Evolutionary conservation across 352 stramenopile genomes (phyloP), one percentile per base, ranked within the genome.

Genomic region (Pythium vanterpoolii): DNA sequence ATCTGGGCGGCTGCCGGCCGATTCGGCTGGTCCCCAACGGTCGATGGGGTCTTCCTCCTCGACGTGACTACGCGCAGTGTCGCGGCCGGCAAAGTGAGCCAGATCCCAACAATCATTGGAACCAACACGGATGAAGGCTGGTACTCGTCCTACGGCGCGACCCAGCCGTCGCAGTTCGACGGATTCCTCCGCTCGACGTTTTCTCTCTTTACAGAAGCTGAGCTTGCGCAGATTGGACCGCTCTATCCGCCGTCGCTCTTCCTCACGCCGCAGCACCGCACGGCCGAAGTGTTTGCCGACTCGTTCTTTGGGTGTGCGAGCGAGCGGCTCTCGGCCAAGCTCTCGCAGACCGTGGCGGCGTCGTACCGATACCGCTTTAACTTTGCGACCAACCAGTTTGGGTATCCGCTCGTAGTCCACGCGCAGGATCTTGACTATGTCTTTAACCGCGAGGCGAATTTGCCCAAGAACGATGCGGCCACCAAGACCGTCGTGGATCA

Each of bases 361-460:
- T 56, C 56, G 13, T 63, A 56, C 46, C 56, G 46, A 1, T 63
- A 63, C 44, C 56, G 56, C 26, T 63, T 63, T 33, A 63, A 63
- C 56, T 51, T 31, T 14, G 4, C 34, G 1, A 23, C 26, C 4
- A 44, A 31, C 14, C 24, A 24, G n/a, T 30, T 51, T 24, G 56
- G 56, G 2, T 3, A 10, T 5, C 45, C 45, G 27, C 56, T 63
- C 23, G 36, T 34, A 18, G 14, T 56, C 36, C 56, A 63, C 28
- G 43, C 45, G 16, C 27, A 31, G 16, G 56, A 63, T 8, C 24
- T 56, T 21, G 19, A 50, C 23, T 63, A 51, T 21, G 45, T 63
- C 28, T 43, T 43, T 16, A 48, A 28, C 24, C 42, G 19, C 10
- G 10, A 13, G 14, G 42, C 11, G n/a, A 48, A 28, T 23, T 28